These are phyloP conservation scores for Talaromyces adpressus DNA, from an alignment of 495 filamentous ascomycete species.

Conservation along the genomic window DNA sequence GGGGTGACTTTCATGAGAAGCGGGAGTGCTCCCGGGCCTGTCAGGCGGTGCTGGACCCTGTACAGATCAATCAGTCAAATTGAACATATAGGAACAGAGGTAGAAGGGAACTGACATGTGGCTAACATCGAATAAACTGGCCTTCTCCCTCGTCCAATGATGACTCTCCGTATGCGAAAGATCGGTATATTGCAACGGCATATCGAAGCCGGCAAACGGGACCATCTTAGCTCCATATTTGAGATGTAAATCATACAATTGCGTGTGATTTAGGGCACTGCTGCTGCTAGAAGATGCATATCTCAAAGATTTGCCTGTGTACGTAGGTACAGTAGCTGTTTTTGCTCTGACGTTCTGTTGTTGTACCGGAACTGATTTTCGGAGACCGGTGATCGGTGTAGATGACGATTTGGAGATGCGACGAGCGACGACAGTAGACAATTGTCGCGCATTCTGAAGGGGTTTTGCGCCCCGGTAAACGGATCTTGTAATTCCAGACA, in stretches of 20 bases:
- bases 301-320: background rate
- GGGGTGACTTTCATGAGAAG: conserved; percentile 82
- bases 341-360: background rate
- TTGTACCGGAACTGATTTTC: conserved; percentile 7
- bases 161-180: conserved; percentile 73
- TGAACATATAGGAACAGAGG: background rate
- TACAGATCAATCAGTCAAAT: background rate
- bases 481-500: conserved; percentile 1
- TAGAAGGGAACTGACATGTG: conserved; percentile 38
- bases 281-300: background rate
- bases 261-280: conserved; percentile 51
- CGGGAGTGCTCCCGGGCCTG: conserved; percentile 65
- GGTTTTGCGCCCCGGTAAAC: background rate
- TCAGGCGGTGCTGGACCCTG: conserved; percentile 65
- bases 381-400: conserved; percentile 25
- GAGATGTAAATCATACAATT: conserved; percentile 78
- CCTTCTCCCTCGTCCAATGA: conserved; percentile 76
- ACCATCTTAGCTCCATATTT: conserved; percentile 85
- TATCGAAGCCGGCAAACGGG: conserved; percentile 86
- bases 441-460: background rate
- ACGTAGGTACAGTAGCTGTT: background rate
- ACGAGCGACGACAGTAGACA: conserved; percentile 1
- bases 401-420: conserved; percentile 6
- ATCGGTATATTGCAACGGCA: conserved; percentile 84
- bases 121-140: conserved; percentile 81